phyloP scores from a whole-genome alignment of 345 rosid species.

The Salix suchowensis region DNA sequence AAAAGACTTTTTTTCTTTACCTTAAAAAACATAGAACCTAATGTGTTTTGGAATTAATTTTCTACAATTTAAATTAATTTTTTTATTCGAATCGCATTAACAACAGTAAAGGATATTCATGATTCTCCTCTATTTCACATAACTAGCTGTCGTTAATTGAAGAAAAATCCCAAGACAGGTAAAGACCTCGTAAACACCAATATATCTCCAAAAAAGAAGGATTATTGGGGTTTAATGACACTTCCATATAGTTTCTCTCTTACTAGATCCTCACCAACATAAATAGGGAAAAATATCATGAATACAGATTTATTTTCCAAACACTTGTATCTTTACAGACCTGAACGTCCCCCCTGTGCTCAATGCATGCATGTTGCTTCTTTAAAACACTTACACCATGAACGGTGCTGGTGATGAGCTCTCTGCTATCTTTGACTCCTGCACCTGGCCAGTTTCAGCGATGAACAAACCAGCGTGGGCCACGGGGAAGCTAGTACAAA shows the following conservation, averaged over 20 bases:
- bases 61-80: too few species aligned
- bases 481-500: too few species aligned
- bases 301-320: too few species aligned
- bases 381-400: background rate
- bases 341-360: too few species aligned
- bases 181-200: background rate
- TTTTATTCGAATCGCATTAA: too few species aligned
- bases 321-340: too few species aligned
- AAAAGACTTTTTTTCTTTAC: rapidly evolving
- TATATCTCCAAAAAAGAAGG: background rate
- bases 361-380: too few species aligned
- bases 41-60: background rate
- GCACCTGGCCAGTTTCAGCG: too few species aligned
- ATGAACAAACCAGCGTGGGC: too few species aligned
- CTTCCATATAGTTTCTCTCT: background rate
- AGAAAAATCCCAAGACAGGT: background rate
- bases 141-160: background rate
- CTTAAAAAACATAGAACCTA: background rate
- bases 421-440: too few species aligned
- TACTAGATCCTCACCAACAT: background rate
- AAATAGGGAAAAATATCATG: background rate
- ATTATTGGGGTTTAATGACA: background rate
- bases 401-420: too few species aligned
- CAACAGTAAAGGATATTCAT: too few species aligned
- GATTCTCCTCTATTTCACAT: background rate